These are phyloP conservation scores for Coemansia linderi DNA, from an alignment of 371 early-diverging fungal genomes.

Conservation along the genomic window DNA sequence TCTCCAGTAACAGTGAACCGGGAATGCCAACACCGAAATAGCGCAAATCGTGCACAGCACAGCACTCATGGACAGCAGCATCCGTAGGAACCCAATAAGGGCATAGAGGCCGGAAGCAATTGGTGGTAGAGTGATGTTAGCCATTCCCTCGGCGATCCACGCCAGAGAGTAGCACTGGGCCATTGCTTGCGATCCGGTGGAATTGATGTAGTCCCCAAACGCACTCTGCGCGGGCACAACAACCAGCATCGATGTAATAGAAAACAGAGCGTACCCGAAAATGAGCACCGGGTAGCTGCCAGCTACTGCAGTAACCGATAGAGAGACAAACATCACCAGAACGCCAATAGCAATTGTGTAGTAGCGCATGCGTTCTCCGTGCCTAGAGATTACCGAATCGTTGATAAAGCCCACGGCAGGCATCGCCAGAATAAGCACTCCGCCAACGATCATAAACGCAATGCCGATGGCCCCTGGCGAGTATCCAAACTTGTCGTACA, in stretches of 20 bases:
- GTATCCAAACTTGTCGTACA: constrained; percentile 39
- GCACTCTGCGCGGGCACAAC: constrained; percentile 50
- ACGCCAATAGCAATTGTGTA: constrained; percentile 32
- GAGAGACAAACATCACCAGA: constrained; percentile 19
- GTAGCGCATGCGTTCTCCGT: constrained; percentile 48
- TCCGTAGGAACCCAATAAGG: constrained; percentile 22
- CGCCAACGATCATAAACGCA: constrained; percentile 46
- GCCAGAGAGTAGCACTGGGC: constrained; percentile 50
- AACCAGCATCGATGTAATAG: constrained; percentile 35
- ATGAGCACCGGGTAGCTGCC: constrained; percentile 33
- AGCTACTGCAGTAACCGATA: constrained; percentile 29
- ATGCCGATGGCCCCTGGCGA: constrained; percentile 43
- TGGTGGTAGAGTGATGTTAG: constrained; percentile 43
- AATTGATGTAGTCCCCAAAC: constrained; percentile 53
- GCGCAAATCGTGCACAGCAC: constrained; percentile 34
- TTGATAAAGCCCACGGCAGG: constrained; percentile 34
- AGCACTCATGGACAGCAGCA: constrained; percentile 42
- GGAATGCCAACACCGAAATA: constrained; percentile 30
- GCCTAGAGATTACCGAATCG: constrained; percentile 21
- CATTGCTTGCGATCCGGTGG: constrained; percentile 38
- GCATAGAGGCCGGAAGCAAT: constrained; percentile 33
- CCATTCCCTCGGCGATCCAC: constrained; percentile 49
- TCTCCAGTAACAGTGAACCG: constrained; percentile 7
- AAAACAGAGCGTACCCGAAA: constrained; percentile 42
- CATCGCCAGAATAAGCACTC: constrained; percentile 45